These are phyloP conservation scores for Tetraselmis chui DNA, from an alignment of 139 green algal species.

Conservation along the genomic window DNA sequence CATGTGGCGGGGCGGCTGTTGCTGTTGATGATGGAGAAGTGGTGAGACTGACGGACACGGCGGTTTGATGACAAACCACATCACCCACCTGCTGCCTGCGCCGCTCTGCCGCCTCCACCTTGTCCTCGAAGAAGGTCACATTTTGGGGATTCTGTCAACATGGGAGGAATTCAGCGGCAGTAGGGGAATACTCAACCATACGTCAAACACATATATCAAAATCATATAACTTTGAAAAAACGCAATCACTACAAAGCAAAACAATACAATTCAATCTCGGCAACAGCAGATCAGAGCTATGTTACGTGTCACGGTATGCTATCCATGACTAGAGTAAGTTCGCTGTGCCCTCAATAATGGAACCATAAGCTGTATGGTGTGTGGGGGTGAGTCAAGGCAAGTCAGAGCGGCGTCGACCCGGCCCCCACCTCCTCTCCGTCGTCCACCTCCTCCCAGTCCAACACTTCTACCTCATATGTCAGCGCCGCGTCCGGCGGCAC, in stretches of 20 bases:
- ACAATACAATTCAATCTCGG: not conserved
- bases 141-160: conserved; percentile 12
- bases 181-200: too few relatives aligned
- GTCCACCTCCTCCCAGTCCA: conserved; percentile 50
- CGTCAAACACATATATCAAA: too few relatives aligned
- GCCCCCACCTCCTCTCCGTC: conserved; percentile 16
- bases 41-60: too few relatives aligned
- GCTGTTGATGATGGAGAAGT: too few relatives aligned
- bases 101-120: conserved; percentile 63
- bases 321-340: not conserved
- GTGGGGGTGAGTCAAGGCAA: not conserved
- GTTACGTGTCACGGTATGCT: too few relatives aligned
- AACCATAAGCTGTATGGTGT: not conserved
- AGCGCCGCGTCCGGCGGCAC: conserved; percentile 58
- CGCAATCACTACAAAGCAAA: too few relatives aligned
- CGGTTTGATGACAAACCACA: too few relatives aligned
- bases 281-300: not conserved
- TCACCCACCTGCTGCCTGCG: conserved; percentile 38
- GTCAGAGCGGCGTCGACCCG: not conserved
- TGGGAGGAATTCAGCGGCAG: conserved; percentile 1
- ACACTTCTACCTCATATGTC: conserved; percentile 61
- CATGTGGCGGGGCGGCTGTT: too few relatives aligned
- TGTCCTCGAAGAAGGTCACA: conserved; percentile 53
- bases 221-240: too few relatives aligned
- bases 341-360: not conserved